phyloP scores from a whole-genome alignment of 176 grass and related monocot species.

The Tuctoria greenei region DNA sequence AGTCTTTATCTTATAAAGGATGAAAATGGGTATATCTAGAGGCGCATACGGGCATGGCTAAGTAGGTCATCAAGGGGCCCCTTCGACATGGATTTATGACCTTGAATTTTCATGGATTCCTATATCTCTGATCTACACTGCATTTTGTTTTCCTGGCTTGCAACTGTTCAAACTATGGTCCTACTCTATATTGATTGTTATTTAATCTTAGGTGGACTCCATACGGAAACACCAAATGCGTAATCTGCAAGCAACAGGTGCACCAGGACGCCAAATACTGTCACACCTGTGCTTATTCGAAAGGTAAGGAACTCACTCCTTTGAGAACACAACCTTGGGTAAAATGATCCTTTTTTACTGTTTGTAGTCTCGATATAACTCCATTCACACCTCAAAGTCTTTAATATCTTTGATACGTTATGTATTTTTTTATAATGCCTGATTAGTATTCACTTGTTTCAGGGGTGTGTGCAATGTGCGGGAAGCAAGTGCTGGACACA shows the following conservation, averaged over 20 bases:
- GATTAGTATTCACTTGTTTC: slow-evolving; percentile 11
- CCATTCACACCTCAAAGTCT: neutral
- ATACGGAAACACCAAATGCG: slow-evolving; percentile 86
- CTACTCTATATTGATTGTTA: slow-evolving; percentile 1
- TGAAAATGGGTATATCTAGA: neutral
- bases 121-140: neutral
- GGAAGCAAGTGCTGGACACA: slow-evolving; percentile 95
- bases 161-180: neutral
- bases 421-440: neutral
- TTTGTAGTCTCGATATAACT: neutral
- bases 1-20: neutral
- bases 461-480: slow-evolving; percentile 97
- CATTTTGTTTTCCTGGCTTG: neutral
- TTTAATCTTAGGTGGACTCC: slow-evolving; percentile 78
- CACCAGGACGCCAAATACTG: slow-evolving; percentile 98
- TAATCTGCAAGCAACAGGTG: slow-evolving; percentile 96
- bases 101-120: neutral
- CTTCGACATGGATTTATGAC: slow-evolving; percentile 4
- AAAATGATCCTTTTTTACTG: neutral
- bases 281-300: slow-evolving; percentile 96
- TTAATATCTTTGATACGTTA: neutral
- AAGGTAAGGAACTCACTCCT: slow-evolving; percentile 54
- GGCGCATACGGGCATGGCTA: neutral
- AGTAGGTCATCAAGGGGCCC: neutral
- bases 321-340: neutral